These are phyloP conservation scores for Mucor piriformis DNA, from an alignment of 371 early-diverging fungal genomes.

Conservation along the genomic window DNA sequence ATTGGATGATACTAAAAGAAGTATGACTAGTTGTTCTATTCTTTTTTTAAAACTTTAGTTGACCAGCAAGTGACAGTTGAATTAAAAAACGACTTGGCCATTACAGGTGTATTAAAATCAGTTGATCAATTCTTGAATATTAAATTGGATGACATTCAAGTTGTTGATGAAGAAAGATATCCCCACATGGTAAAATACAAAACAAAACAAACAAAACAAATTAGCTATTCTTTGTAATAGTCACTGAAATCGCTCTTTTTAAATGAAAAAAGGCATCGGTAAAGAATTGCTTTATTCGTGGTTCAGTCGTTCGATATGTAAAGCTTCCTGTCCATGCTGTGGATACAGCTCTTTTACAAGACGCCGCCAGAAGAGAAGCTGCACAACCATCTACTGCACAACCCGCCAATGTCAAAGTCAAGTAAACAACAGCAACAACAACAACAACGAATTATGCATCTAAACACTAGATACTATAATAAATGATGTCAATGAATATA, in stretches of 20 bases:
- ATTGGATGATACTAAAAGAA: not conserved
- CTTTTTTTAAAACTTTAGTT: constrained; percentile 98
- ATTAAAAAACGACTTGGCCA: constrained; percentile 96
- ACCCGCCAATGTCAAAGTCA: constrained; percentile 53
- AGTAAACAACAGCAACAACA: constrained; percentile 28
- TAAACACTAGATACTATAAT: not conserved
- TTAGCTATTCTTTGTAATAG: too few relatives aligned
- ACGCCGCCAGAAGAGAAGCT: constrained; percentile 92
- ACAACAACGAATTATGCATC: too few relatives aligned
- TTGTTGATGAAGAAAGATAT: constrained; percentile 86
- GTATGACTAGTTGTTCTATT: constrained; percentile 90
- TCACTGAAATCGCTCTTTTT: not conserved
- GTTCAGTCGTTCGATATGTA: constrained; percentile 98
- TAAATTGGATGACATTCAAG: constrained; percentile 90
- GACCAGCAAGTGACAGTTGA: constrained; percentile 96
- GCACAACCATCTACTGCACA: constrained; percentile 63
- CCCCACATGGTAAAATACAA: constrained; percentile 89
- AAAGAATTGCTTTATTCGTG: constrained; percentile 97
- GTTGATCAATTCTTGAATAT: constrained; percentile 99
- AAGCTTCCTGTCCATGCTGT: constrained; percentile 86
- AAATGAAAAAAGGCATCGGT: constrained; percentile 73
- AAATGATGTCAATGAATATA: not conserved
- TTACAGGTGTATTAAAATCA: constrained; percentile 91
- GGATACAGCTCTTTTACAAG: constrained; percentile 94
- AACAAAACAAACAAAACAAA: not conserved